Conservation (phyloP, 208 protist species). For the Leptomonas pyrrhocoris region DNA sequence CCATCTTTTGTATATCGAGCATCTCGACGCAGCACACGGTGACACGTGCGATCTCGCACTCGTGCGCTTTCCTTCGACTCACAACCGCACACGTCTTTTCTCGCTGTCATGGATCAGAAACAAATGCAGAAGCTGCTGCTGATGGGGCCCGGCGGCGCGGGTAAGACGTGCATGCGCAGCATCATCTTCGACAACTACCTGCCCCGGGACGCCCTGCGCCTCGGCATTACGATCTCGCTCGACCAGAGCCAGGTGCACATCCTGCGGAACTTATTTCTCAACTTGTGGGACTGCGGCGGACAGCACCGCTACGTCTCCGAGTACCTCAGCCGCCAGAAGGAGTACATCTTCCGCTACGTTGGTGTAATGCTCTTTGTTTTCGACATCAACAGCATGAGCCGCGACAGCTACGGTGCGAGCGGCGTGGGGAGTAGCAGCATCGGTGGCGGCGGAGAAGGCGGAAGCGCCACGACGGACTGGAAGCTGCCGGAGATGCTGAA, state of each 20-base stretch:
- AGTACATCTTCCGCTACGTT: constrained; percentile 99
- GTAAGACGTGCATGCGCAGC: constrained; percentile 99
- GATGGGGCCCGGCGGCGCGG: constrained; percentile 94
- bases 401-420: constrained; percentile 36
- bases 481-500: constrained; percentile 94
- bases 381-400: constrained; percentile 95
- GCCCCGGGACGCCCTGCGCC: constrained; percentile 91
- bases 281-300: constrained; percentile 99
- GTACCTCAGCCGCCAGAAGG: constrained; percentile 96
- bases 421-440: constrained; percentile 3
- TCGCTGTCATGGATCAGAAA: constrained; percentile 59
- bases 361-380: constrained; percentile 99
- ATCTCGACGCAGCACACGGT: too few species aligned
- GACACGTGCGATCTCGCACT: background rate
- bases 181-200: constrained; percentile 99
- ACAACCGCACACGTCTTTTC: background rate
- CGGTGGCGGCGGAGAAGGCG: constrained; percentile 18
- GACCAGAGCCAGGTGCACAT: constrained; percentile 99
- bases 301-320: constrained; percentile 98
- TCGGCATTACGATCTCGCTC: constrained; percentile 96
- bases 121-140: constrained; percentile 95
- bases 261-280: constrained; percentile 98
- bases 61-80: background rate
- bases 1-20: background rate
- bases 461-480: constrained; percentile 68